Percentiles rank a stretch among this genome's conserved stretches.
These are phyloP conservation scores for Alternaria rosae DNA, from an alignment of 2,329 filamentous ascomycete genomes.

Conservation along the genomic window DNA sequence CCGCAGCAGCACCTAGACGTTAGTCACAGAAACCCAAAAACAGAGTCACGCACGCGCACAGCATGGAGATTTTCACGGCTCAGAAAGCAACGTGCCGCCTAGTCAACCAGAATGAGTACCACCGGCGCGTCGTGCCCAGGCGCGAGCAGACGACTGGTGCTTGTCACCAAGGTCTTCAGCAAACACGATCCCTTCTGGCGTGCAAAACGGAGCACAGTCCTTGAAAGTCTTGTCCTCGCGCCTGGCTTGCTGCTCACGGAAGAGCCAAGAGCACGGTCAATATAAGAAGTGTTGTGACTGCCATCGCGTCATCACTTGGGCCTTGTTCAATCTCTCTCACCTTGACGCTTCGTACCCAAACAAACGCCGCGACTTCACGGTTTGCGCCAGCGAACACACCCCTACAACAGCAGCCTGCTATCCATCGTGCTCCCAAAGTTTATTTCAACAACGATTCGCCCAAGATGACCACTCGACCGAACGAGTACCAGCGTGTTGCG, in stretches of 20 bases:
- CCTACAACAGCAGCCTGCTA: neutral
- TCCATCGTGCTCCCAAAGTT: neutral
- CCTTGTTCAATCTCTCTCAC: conserved; percentile 18
- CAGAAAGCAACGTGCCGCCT: conserved; percentile 14
- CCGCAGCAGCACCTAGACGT: conserved; percentile 29
- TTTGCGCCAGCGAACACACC: neutral
- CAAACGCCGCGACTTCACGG: neutral
- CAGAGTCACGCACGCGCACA: conserved; percentile 30
- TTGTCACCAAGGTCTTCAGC: conserved; percentile 35
- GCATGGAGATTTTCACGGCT: conserved; percentile 17
- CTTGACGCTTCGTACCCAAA: conserved; percentile 13
- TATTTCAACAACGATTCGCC: neutral
- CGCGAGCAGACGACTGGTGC: conserved; percentile 27
- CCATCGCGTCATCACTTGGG: conserved; percentile 22
- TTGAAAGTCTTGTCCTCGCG: conserved; percentile 18
- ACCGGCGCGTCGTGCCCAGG: conserved; percentile 35
- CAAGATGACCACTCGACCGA: conserved; percentile 34
- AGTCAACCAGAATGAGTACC: conserved; percentile 18
- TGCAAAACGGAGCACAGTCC: conserved; percentile 15
- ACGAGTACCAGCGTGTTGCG: conserved; percentile 38
- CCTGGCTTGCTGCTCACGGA: conserved; percentile 21
- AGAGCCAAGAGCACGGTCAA: conserved; percentile 20
- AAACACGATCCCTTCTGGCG: conserved; percentile 21
- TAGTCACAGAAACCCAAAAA: conserved; percentile 35
- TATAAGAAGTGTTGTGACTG: conserved; percentile 21